phyloP scores from a whole-genome alignment of 768 basidiomycete genomes.

The Daedalea quercina region DNA sequence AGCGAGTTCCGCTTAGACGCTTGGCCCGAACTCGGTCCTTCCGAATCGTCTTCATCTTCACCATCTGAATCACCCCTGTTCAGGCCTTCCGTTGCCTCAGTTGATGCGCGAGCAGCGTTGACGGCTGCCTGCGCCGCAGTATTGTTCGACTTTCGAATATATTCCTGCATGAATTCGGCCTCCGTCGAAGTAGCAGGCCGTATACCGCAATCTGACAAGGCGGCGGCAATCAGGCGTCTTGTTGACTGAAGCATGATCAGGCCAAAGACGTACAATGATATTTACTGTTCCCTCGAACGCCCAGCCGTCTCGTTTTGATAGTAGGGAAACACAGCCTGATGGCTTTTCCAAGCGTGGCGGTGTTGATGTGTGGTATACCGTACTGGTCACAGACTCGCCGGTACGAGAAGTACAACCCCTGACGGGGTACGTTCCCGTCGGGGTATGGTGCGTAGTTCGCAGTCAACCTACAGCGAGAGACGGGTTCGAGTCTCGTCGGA shows the following conservation, averaged over 20 bases:
- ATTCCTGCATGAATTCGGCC: conserved; percentile 89
- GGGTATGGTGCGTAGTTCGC: conserved; percentile 89
- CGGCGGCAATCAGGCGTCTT: conserved; percentile 20
- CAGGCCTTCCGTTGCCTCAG: conserved; percentile 57
- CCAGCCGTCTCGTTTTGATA: conserved; percentile 90
- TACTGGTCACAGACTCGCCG: conserved; percentile 87
- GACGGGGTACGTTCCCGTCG: conserved; percentile 89
- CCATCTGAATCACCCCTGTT: conserved; percentile 60
- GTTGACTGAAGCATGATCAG: conserved; percentile 23
- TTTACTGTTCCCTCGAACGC: conserved; percentile 92
- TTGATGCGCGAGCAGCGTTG: conserved; percentile 66
- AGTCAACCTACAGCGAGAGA: conserved; percentile 59
- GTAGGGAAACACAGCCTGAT: conserved; percentile 90
- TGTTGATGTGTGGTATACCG: conserved; percentile 91
- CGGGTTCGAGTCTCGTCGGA: conserved; percentile 4
- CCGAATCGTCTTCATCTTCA: conserved; percentile 85
- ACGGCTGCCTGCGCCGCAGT: conserved; percentile 70
- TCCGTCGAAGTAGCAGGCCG: conserved; percentile 87
- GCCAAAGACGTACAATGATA: conserved; percentile 71
- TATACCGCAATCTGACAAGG: conserved; percentile 76
- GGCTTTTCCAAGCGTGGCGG: conserved; percentile 91
- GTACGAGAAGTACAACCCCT: conserved; percentile 92
- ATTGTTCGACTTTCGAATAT: conserved; percentile 88
- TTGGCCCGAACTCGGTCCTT: conserved; percentile 53
- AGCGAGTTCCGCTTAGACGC: conserved; percentile 72